Percentiles rank a stretch among this genome's conserved stretches.
Evolutionary conservation across 2,329 filamentous ascomycete species (phyloP).

Genomic region (Escovopsis sp.): DNA sequence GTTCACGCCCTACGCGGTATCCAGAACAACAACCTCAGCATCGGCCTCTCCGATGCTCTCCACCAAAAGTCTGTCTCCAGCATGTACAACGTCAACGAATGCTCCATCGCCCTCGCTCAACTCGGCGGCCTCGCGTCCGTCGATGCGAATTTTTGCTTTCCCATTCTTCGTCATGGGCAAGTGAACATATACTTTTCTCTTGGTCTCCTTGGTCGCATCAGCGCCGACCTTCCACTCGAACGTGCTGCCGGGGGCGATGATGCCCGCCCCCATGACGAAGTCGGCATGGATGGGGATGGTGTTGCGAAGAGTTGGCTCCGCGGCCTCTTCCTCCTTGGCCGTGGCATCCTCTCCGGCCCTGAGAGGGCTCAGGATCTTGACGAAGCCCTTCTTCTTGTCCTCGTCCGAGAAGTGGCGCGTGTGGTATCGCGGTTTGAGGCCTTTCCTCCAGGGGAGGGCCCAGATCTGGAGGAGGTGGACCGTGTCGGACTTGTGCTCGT

Average conservation of each 20-base stretch:
- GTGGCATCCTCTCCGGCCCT: conserved; percentile 51
- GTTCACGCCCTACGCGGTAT: conserved; percentile 35
- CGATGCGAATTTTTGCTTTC: conserved; percentile 55
- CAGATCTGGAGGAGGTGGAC: conserved; percentile 85
- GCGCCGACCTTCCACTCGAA: conserved; percentile 63
- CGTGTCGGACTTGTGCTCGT: conserved; percentile 54
- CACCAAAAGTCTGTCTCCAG: conserved; percentile 47
- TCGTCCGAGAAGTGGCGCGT: conserved; percentile 59
- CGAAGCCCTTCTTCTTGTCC: conserved; percentile 54
- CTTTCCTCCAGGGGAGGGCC: conserved; percentile 63
- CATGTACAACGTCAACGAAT: conserved; percentile 51
- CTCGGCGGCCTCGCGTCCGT: conserved; percentile 46
- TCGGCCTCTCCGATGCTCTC: conserved; percentile 55
- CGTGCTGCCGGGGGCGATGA: conserved; percentile 48
- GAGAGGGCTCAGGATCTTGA: conserved; percentile 62
- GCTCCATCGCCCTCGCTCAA: conserved; percentile 69
- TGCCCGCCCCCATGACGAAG: conserved; percentile 65
- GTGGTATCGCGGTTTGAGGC: conserved; percentile 62
- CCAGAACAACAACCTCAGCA: conserved; percentile 54
- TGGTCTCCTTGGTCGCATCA: conserved; percentile 32
- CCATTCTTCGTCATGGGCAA: conserved; percentile 66
- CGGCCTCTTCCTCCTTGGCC: conserved; percentile 46
- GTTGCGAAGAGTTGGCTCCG: conserved; percentile 43
- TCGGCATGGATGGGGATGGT: conserved; percentile 77
- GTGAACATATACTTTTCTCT: conserved; percentile 67